Evolutionary conservation across 805 yeast species (phyloP), one percentile per base, ranked within the genome.

Genomic region (Schizosaccharomyces octosporus): DNA sequence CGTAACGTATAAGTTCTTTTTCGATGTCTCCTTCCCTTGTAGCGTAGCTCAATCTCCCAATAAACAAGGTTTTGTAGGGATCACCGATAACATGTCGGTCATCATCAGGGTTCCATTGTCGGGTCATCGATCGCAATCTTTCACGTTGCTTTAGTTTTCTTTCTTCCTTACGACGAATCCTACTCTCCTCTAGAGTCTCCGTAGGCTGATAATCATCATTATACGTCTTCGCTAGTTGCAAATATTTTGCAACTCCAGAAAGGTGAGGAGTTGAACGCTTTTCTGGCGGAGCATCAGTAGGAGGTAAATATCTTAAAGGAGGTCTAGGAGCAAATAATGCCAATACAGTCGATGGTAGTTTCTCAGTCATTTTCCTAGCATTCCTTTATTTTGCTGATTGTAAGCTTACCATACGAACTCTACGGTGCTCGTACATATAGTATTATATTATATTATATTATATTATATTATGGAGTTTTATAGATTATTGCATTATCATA

Each of bases 31-130:
- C 69, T 66, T 87, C 95, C 0, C 80, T 78, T 11, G 79, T 72
- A 3, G 73, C 71, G 67, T 84, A 88, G 59, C 80, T 80, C 57
- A 90, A 71, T 61, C 97, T 73, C 0, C 84, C 83, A 5, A 90
- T 77, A 69, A 93, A 87, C 2, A 90, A 75, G 0, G 97, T 90
- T 63, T 76, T 74, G 67, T 78, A 81, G 0, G 96, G 95, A 67
- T 87, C 94, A 0, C 84, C 84, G 21, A 72, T 70, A 15, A 81
- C 73, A 55, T 81, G 77, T 0, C 80, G 77, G 66, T 84, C 89
- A 0, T 69, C 66, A 3, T 70, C 68, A 0, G 89, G 87, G 61
- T 80, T 71, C 85, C 85, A 74, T 2, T 68, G 63, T 2, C 66
- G 62, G 15, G 73, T 64, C 24, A 71, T 74, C 9, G 71, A 66